Percentiles rank a stretch among this genome's conserved stretches.
Evolutionary conservation across 148 eudicot species (phyloP).

Genomic region (Arctostaphylos glauca): DNA sequence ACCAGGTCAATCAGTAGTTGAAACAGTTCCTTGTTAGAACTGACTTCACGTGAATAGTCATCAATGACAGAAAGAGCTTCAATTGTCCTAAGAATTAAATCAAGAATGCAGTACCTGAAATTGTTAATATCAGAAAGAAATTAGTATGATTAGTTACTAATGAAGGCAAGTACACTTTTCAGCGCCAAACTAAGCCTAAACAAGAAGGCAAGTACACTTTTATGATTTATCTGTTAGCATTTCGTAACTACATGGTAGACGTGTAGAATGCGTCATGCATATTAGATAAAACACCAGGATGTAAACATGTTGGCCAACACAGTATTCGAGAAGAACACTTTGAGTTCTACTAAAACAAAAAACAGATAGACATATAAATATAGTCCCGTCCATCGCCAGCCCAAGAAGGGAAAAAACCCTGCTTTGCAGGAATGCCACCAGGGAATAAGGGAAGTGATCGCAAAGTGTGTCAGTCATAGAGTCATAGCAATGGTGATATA

Average conservation of each 20-base stretch:
- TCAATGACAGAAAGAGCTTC: conserved; percentile 78
- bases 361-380: background rate
- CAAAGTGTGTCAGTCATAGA: too few relatives aligned
- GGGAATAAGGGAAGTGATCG: background rate
- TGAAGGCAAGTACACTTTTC: background rate
- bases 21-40: conserved; percentile 61
- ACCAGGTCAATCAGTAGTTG: conserved; percentile 61
- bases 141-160: background rate
- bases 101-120: conserved; percentile 75
- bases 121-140: conserved; percentile 4
- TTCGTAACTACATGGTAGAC: background rate
- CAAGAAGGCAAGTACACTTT: background rate
- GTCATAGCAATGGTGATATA: background rate
- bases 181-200: background rate
- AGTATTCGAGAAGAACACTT: background rate
- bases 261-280: background rate
- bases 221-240: background rate
- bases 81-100: conserved; percentile 70
- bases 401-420: background rate
- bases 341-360: background rate
- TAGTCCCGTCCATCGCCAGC: background rate
- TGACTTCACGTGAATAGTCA: conserved; percentile 63
- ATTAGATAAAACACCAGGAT: background rate
- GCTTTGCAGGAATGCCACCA: background rate
- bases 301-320: background rate